Conservation (phyloP, 257 asterid species). For the Dorcoceras hygrometricum region DNA sequence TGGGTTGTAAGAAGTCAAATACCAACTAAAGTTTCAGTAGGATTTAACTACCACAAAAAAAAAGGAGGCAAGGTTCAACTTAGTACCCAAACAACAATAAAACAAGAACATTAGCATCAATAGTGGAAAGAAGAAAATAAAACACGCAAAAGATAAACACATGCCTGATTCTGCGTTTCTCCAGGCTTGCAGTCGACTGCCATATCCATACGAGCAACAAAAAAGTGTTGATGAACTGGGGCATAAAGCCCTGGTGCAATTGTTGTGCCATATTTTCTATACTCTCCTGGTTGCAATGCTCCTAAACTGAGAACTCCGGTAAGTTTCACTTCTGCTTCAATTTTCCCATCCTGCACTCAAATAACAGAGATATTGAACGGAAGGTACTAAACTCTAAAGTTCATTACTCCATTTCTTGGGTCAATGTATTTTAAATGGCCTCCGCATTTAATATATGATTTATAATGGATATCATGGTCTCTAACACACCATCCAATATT, state of each 20-base stretch:
- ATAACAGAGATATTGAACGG: no score
- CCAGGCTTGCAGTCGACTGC: conserved; percentile 93
- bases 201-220: conserved; percentile 99
- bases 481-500: not conserved
- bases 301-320: conserved; percentile 98
- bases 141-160: no score
- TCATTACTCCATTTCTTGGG: not conserved
- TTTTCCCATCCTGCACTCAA: conserved; percentile 85
- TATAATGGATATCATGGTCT: not conserved
- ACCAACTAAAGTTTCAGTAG: not conserved
- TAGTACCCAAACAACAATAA: not conserved
- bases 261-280: conserved; percentile 85
- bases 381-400: not conserved
- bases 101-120: not conserved
- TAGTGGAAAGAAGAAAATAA: not conserved
- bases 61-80: not conserved
- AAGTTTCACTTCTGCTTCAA: conserved; percentile 96
- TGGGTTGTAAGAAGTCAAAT: no score
- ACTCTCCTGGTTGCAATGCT: conserved; percentile 85
- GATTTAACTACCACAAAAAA: no score
- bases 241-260: conserved; percentile 97
- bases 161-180: conserved; percentile 89
- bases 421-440: not conserved
- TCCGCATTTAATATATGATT: not conserved
- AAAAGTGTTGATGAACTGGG: conserved; percentile 97